phyloP scores from a whole-genome alignment of 495 filamentous ascomycete species.

The Penicillium canescens region DNA sequence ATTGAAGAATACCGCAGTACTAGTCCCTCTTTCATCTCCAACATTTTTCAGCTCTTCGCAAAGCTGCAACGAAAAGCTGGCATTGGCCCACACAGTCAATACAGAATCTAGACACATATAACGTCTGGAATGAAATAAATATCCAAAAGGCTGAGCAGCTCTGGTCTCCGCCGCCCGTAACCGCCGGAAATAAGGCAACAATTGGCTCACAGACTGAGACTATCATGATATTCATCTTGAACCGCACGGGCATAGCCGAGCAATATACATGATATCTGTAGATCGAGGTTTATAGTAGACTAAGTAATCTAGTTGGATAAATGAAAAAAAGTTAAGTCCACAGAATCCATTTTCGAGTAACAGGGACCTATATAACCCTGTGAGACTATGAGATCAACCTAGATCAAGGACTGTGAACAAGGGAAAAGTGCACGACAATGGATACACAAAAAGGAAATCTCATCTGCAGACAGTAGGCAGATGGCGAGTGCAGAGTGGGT shows the following conservation, averaged over 20 bases:
- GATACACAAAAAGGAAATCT: constrained; percentile 19
- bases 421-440: constrained; percentile 25
- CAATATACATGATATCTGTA: not conserved
- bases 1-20: constrained; percentile 15
- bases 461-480: constrained; percentile 5
- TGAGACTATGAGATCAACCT: constrained; percentile 19
- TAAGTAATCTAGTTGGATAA: too few relatives aligned
- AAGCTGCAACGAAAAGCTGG: not conserved
- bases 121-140: not conserved
- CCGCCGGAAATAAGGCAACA: not conserved
- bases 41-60: constrained; percentile 4
- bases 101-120: not conserved
- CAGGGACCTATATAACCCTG: constrained; percentile 20
- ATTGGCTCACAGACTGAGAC: too few relatives aligned
- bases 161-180: not conserved
- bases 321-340: constrained; percentile 10
- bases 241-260: not conserved
- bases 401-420: constrained; percentile 25
- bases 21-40: constrained; percentile 10
- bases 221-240: too few relatives aligned
- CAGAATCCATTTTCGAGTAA: constrained; percentile 26
- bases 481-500: constrained; percentile 20
- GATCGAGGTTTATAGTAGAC: too few relatives aligned
- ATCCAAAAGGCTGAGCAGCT: not conserved
- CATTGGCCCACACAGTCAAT: not conserved